Percentiles rank a stretch among this genome's conserved stretches.
Evolutionary conservation across 1,284 basidiomycete species (phyloP).

Genomic region (Puccinia coronata): DNA sequence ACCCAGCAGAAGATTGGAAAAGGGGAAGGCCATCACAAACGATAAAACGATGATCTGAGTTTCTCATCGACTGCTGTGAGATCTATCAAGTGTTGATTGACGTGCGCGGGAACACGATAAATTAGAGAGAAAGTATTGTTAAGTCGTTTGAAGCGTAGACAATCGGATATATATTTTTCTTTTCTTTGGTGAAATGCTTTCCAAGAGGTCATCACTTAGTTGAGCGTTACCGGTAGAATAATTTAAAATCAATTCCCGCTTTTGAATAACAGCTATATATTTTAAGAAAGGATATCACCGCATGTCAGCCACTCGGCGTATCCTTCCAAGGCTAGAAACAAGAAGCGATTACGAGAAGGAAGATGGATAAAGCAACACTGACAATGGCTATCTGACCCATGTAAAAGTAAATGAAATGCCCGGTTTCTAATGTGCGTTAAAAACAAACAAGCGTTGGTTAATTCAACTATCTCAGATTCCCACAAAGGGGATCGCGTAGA

Average conservation of each 20-base stretch:
- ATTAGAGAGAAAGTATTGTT: too few species aligned
- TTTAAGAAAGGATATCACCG: background rate
- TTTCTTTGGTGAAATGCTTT: background rate
- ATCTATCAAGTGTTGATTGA: too few species aligned
- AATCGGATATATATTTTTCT: background rate
- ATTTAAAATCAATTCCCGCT: constrained; percentile 27
- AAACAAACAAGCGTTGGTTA: background rate
- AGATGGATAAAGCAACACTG: background rate
- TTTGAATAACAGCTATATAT: constrained; percentile 36
- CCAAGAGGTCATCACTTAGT: background rate
- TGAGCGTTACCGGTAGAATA: background rate
- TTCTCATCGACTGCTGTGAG: too few species aligned
- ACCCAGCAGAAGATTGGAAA: too few species aligned
- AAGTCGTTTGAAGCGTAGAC: too few species aligned
- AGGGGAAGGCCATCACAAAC: too few species aligned
- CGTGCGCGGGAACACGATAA: too few species aligned
- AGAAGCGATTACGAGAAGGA: background rate
- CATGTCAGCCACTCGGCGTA: background rate
- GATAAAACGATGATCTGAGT: too few species aligned
- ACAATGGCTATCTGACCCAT: constrained; percentile 50
- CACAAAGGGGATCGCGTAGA: background rate
- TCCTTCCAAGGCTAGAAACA: background rate
- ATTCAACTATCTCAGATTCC: background rate
- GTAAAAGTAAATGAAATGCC: constrained; percentile 49
- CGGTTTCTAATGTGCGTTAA: constrained; percentile 29